Base-by-base conservation (phyloP, 805 yeast genomes). In the Starmerella floricola region DNA sequence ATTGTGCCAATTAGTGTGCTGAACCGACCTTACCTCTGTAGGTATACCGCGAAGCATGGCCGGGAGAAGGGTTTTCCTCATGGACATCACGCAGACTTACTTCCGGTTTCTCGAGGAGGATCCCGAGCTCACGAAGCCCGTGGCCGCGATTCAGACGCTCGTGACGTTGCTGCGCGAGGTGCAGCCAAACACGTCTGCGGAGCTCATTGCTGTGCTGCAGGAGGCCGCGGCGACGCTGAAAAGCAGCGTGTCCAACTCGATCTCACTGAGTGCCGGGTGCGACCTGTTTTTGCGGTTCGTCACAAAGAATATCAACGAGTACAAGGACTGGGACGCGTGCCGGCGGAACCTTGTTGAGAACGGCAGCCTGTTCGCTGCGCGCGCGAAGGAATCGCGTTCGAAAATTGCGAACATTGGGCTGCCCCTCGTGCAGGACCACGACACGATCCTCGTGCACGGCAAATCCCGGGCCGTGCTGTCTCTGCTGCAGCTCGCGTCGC, bases 91-190 rank as follows among this genome's bases (percentile, higher is more conserved):
- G 35, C 69, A 74, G 53, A 75, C 88, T 0, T 91, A 91, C 59
- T 69, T 84, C 44, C 72, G 73, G 58, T 86, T 84, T 60, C 68
- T 91, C 48, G 75, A 73, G 52, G 95, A 86, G 38, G 96, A 91
- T 63, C 71, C 83, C n/a, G 97, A 91, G 44, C 83, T 91, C 77
- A 87, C 98, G 5, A 91, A 87, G 96, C 99, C 99, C 1, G 84
- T 91, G 27, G 99, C 98, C 33, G 98, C 98, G 28, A 91, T 91
- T 56, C 97, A 91, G 65, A 76, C 95, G 11, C 67, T 91, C 34
- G 94, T 91, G 21, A 81, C 91, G 8, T 72, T 91, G 63, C 64
- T 88, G 23, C 72, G 78, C 49, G 75, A 78, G 37, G 79, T 85
- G 53, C 86, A 85, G 59, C 96, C 98, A 6, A 72, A 85, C 8